Conservation (phyloP, 805 yeast genomes). For the Myxozyma monticola region DNA sequence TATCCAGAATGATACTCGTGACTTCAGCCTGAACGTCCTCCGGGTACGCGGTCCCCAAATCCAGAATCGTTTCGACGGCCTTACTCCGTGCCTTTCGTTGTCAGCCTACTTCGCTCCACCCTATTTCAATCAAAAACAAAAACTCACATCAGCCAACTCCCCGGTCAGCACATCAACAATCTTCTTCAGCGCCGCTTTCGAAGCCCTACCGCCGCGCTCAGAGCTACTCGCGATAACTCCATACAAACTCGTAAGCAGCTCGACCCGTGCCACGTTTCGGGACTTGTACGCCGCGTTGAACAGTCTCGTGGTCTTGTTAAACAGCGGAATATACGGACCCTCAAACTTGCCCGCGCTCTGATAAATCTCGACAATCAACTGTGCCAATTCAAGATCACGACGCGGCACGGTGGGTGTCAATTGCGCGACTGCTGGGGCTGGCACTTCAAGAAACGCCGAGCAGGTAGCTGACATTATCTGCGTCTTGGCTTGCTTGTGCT, state of each 20-base stretch:
- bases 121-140: background rate
- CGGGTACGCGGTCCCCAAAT: background rate
- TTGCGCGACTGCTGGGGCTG: too few species aligned
- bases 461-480: too few species aligned
- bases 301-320: slow-evolving; percentile 20
- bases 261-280: background rate
- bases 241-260: slow-evolving; percentile 1
- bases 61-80: slow-evolving; percentile 21
- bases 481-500: too few species aligned
- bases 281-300: slow-evolving; percentile 10
- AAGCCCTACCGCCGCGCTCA: slow-evolving; percentile 2
- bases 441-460: too few species aligned
- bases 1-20: background rate
- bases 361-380: too few species aligned
- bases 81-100: background rate
- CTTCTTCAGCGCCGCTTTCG: slow-evolving; percentile 18
- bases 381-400: too few species aligned
- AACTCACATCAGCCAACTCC: background rate
- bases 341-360: too few species aligned
- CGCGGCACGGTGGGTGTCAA: too few species aligned
- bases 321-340: slow-evolving; percentile 6
- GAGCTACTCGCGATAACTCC: background rate
- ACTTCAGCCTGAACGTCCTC: background rate
- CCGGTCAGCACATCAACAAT: slow-evolving; percentile 3
- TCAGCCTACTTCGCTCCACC: background rate